Base-by-base conservation (phyloP, 768 basidiomycete genomes). In the Lactifluus volemus region DNA sequence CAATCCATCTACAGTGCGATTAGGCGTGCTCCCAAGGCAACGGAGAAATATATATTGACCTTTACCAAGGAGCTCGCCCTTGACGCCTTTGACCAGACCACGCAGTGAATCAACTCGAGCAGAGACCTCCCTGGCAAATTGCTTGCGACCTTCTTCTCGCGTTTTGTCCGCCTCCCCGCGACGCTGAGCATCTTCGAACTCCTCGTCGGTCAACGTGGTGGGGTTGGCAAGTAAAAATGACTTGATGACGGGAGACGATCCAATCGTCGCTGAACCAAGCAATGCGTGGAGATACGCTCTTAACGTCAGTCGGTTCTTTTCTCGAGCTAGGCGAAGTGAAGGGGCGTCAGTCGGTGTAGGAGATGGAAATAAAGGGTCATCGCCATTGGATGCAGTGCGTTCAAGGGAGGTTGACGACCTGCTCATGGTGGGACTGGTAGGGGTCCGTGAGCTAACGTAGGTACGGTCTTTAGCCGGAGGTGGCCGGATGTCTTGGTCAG, bases 221-320 rank as follows among this genome's bases (percentile, higher is more conserved):
- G 92, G 88, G 4, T 81, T 81, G 15, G 89, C 84, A 32, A 93
- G 77, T 42, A 99, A 76, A 75, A 98, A 99, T 0, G 88, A 89
- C 54, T 81, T 80, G 41, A 98, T 78, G 11, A 98, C 89, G 4
- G 92, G 88, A 0, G 92, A 92, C 48, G 88, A 86, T 4, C 88
- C 86, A n/a, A 97, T 79, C 21, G 78, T 77, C 0, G 85, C 81
- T 1, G 84, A 84, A 25, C 82, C 73, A 57, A 98, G 78, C 32
- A 99, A 76, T 1, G 83, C 73, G 65, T 91, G 88, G n/a, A 99
- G 80, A 73, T 98, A 98, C 0, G 93, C 86, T 19, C 97, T 84
- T 17, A 99, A 82, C 0, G 97, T 98, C 4, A 99, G 77, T 14
- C 97, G 79, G 68, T 99, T 99, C 80, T 94, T 96, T 72, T 99